Percentiles rank a stretch among this genome's conserved stretches.
Evolutionary conservation across 495 filamentous ascomycete species (phyloP).

Genomic region (Trichocladium uniseriatum): DNA sequence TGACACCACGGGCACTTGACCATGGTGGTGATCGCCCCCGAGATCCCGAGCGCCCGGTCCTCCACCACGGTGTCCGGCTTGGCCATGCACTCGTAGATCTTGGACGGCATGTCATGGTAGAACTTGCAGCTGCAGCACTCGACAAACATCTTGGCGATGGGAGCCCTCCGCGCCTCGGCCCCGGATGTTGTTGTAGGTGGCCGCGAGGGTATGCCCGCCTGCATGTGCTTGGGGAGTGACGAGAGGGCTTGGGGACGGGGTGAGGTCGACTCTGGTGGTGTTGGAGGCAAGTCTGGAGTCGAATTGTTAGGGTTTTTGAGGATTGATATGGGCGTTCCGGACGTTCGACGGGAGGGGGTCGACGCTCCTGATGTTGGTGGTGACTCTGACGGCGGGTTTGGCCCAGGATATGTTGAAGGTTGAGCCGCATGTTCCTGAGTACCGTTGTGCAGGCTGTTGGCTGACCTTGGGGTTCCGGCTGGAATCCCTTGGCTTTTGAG

Average conservation of each 20-base stretch:
- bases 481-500: background rate
- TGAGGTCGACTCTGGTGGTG: background rate
- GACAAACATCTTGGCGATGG: conserved; percentile 66
- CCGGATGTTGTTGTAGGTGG: background rate
- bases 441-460: background rate
- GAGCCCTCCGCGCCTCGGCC: conserved; percentile 17
- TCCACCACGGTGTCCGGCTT: conserved; percentile 49
- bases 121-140: conserved; percentile 75
- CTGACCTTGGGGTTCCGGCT: background rate
- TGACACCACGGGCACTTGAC: conserved; percentile 70
- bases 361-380: background rate
- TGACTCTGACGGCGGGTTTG: background rate
- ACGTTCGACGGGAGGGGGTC: background rate
- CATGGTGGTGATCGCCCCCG: conserved; percentile 46
- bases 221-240: conserved; percentile 28
- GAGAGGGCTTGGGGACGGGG: conserved; percentile 11
- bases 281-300: background rate
- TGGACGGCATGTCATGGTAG: conserved; percentile 72
- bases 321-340: conserved; percentile 19
- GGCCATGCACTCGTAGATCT: conserved; percentile 64
- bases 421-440: background rate
- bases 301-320: conserved; percentile 21
- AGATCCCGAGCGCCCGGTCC: conserved; percentile 38
- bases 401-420: conserved; percentile 10
- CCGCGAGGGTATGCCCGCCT: conserved; percentile 11